Evolutionary conservation across 768 basidiomycete genomes (phyloP).

Genomic region (Neoboletus brunneissimus): DNA sequence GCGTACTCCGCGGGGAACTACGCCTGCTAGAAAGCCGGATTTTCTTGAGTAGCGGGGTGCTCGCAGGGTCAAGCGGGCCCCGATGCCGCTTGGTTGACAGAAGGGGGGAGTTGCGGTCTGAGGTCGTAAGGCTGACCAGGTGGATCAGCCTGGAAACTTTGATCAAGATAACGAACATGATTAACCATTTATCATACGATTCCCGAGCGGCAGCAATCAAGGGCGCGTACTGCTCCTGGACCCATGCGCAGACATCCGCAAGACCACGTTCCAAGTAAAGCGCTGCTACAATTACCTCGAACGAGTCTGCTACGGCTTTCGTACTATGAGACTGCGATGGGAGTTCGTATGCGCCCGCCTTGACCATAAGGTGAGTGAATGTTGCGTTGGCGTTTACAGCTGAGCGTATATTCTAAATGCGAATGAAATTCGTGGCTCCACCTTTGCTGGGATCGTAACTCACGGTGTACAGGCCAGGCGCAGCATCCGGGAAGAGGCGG

Average conservation of each 20-base stretch:
- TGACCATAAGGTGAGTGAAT: slow-evolving; percentile 38
- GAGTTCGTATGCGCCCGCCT: slow-evolving; percentile 29
- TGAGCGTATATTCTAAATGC: slow-evolving; percentile 22
- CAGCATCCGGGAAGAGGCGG: slow-evolving; percentile 29
- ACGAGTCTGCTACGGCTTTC: slow-evolving; percentile 45
- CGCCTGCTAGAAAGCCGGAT: slow-evolving; percentile 14
- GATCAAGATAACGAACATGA: not conserved
- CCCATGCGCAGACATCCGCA: slow-evolving; percentile 37
- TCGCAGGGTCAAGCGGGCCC: slow-evolving; percentile 1
- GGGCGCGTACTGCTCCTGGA: slow-evolving; percentile 37
- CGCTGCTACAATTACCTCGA: slow-evolving; percentile 46
- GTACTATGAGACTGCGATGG: slow-evolving; percentile 19
- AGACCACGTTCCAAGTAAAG: slow-evolving; percentile 41
- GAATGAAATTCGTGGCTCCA: not conserved
- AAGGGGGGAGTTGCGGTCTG: not conserved
- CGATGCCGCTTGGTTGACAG: slow-evolving; percentile 16
- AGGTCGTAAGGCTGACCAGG: slow-evolving; percentile 10
- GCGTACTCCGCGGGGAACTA: slow-evolving; percentile 13
- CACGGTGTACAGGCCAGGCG: slow-evolving; percentile 38
- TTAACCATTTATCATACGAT: slow-evolving; percentile 28
- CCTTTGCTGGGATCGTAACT: slow-evolving; percentile 1
- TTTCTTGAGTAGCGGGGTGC: slow-evolving; percentile 20
- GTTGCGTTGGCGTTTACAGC: slow-evolving; percentile 36
- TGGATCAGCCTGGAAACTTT: slow-evolving; percentile 4
- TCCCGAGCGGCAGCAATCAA: slow-evolving; percentile 34